Base-by-base conservation (phyloP, 495 filamentous ascomycete species). In the Astrocystis sublimbata region DNA sequence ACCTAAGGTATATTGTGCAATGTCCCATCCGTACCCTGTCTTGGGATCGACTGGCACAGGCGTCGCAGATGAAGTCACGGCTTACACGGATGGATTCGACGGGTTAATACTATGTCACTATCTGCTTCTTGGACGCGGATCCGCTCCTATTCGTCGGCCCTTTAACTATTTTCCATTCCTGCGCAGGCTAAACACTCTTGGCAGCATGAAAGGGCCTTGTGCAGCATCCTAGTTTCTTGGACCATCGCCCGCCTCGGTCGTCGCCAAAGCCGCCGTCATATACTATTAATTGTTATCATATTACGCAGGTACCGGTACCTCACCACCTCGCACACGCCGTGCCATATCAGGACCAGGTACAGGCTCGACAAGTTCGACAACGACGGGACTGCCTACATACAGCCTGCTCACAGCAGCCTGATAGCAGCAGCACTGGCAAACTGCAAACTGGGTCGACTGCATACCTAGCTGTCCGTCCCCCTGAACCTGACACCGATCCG, bases 151-250 rank as follows among this genome's bases (percentile, higher is more conserved):
- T 56, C 52, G 52, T 24, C 52, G 21, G 36, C 23, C 17, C 54
- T 6, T 57, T 28, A 9, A 5, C n/a, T 57, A 4, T 57, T 28
- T 17, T 17, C 15, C 21, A 26, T 21, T 31, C 24, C 19, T 30
- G n/a, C 23, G 53, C 53, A 43, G 54, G 38, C 54, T 57, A 43
- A 57, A 57, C 40, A 45, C 54, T 30, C 54, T 57, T 57, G 54
- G 54, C 54, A 3, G 54, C 54, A 45, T 56, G 15, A 9, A 43
- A 24, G 33, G 12, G 13, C 13, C 13, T 19, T 31, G 26, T 21
- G 33, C 35, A 15, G 33, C 54, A 41, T 45, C 28, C 54, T 28
- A 21, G 54, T 23, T 13, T 13, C 28, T 52, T 2, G 49, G 26
- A 30, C 2, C 17, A 26, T 57, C 33, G 40, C 38, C 54, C 6